These are phyloP conservation scores for Prosopis cineraria DNA, from an alignment of 306 rosid species.

Conservation along the genomic window DNA sequence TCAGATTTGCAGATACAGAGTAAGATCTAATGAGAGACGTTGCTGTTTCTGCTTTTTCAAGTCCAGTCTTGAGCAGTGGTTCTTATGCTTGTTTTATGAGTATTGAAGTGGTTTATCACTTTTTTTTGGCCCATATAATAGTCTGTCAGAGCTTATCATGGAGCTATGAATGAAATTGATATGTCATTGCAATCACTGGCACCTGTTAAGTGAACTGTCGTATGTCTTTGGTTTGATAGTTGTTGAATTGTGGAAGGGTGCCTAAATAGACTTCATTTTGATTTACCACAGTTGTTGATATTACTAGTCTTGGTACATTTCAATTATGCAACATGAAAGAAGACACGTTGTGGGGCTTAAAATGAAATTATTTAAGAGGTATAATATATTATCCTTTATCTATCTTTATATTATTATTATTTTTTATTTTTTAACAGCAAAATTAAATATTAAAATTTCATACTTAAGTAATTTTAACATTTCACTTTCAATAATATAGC, in stretches of 20 bases:
- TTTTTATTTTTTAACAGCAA: too few relatives aligned
- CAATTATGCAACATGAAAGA: too few relatives aligned
- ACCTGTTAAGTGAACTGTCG: background rate
- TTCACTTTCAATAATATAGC: too few relatives aligned
- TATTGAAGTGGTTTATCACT: background rate
- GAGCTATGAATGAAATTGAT: background rate
- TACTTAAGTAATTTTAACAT: too few relatives aligned
- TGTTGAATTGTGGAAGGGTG: background rate
- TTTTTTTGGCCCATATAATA: background rate
- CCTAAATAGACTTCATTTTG: background rate
- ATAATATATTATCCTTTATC: too few relatives aligned
- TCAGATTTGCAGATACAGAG: conserved; percentile 40
- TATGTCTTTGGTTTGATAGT: background rate
- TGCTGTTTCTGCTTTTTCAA: background rate
- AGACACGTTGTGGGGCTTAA: too few relatives aligned
- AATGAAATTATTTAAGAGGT: too few relatives aligned
- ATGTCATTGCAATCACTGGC: background rate
- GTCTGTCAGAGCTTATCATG: background rate
- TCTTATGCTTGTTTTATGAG: background rate
- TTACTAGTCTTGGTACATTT: too few relatives aligned
- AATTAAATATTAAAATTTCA: too few relatives aligned
- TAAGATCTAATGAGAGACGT: background rate
- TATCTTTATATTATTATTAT: too few relatives aligned
- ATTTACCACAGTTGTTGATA: background rate
- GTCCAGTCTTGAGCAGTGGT: background rate